phyloP scores from a whole-genome alignment of 768 basidiomycete genomes.

The Hericium coralloides region DNA sequence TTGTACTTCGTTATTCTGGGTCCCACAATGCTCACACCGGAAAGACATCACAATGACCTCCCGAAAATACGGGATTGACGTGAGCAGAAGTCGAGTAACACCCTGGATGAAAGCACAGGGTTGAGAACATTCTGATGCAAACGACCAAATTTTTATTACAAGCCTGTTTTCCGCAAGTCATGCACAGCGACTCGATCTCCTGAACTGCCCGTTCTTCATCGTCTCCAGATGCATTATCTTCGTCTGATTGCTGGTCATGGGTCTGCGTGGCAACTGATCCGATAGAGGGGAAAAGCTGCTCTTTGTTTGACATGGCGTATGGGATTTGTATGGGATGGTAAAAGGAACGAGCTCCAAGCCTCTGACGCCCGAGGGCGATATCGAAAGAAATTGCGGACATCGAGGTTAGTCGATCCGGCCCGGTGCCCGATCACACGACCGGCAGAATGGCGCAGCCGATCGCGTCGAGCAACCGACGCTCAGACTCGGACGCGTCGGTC shows the following conservation, averaged over 20 bases:
- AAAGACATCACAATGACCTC: constrained; percentile 97
- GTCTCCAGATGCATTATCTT: constrained; percentile 18
- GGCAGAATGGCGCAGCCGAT: too few relatives aligned
- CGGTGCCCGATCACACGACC: too few relatives aligned
- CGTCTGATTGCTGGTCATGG: neutral
- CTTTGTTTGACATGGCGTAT: neutral
- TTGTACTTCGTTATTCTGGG: constrained; percentile 89
- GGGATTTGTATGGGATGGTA: too few relatives aligned
- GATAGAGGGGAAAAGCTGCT: constrained; percentile 20
- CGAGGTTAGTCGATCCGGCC: too few relatives aligned
- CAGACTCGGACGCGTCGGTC: too few relatives aligned
- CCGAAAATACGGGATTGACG: constrained; percentile 89
- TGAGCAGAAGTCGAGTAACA: constrained; percentile 78
- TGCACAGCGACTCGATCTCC: constrained; percentile 87
- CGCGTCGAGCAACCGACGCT: too few relatives aligned
- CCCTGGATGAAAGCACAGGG: constrained; percentile 46
- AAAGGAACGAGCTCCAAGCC: too few relatives aligned
- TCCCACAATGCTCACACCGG: constrained; percentile 88
- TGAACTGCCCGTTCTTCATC: constrained; percentile 63
- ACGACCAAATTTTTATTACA: constrained; percentile 15
- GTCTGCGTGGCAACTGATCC: constrained; percentile 20
- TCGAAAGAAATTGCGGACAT: too few relatives aligned
- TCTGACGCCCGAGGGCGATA: too few relatives aligned
- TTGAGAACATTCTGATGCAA: neutral
- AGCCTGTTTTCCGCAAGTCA: constrained; percentile 89